Conservation (phyloP, 2,329 filamentous ascomycete species). For the Ceratocystis papillata region DNA sequence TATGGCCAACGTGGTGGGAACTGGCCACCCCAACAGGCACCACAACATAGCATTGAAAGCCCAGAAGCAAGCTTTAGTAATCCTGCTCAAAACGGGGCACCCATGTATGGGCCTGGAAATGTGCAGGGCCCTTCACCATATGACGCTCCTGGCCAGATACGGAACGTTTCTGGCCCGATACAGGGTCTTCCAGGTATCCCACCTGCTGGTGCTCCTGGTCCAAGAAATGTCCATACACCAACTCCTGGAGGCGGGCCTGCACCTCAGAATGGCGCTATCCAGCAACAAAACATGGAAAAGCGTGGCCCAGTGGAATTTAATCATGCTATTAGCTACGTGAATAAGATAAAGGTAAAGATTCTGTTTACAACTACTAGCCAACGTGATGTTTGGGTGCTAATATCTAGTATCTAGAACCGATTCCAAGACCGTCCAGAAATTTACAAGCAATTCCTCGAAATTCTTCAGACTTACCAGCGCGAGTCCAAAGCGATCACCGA, state of each 20-base stretch:
- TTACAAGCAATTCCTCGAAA: slow-evolving; percentile 98
- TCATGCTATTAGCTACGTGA: slow-evolving; percentile 97
- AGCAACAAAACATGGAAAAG: slow-evolving; percentile 61
- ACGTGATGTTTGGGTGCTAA: neutral
- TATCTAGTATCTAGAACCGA: slow-evolving; percentile 57
- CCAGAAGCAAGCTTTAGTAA: slow-evolving; percentile 53
- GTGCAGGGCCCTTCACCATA: slow-evolving; percentile 27
- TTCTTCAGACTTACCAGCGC: slow-evolving; percentile 92
- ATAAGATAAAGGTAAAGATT: slow-evolving; percentile 85
- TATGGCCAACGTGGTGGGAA: slow-evolving; percentile 41
- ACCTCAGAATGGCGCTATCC: slow-evolving; percentile 50
- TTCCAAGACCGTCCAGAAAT: slow-evolving; percentile 96
- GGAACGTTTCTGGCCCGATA: slow-evolving; percentile 26
- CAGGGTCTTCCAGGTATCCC: slow-evolving; percentile 23
- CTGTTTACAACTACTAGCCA: neutral
- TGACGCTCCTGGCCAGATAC: slow-evolving; percentile 29
- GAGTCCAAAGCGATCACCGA: slow-evolving; percentile 98
- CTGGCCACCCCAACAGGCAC: slow-evolving; percentile 40
- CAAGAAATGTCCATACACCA: slow-evolving; percentile 48
- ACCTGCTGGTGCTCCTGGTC: slow-evolving; percentile 33
- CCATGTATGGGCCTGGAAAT: slow-evolving; percentile 36
- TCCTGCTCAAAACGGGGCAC: slow-evolving; percentile 42
- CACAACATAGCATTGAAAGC: slow-evolving; percentile 46
- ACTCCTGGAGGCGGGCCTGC: slow-evolving; percentile 47
- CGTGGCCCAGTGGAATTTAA: slow-evolving; percentile 96